Percentiles rank a stretch among this genome's conserved stretches.
Evolutionary conservation across 2,329 filamentous ascomycete genomes (phyloP).

Genomic region (Talaromyces sp.): DNA sequence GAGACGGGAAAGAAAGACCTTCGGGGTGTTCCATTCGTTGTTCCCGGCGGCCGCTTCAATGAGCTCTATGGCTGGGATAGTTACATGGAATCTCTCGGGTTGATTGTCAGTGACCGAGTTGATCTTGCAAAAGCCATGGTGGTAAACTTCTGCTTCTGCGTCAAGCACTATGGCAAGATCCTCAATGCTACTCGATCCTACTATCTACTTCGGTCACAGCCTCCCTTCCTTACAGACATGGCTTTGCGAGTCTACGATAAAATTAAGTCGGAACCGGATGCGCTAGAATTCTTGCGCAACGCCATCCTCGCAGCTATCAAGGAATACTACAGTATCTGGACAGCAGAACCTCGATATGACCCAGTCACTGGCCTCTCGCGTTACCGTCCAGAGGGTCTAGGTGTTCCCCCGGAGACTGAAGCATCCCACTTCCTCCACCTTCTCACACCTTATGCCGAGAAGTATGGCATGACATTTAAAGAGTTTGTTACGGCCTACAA

Average conservation of each 20-base stretch:
- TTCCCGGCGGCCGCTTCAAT: slow-evolving; percentile 95
- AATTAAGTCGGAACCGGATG: slow-evolving; percentile 79
- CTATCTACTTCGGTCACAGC: slow-evolving; percentile 90
- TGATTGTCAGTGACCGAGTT: slow-evolving; percentile 78
- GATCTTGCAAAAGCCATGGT: slow-evolving; percentile 94
- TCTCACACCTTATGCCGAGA: slow-evolving; percentile 74
- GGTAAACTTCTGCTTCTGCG: slow-evolving; percentile 94
- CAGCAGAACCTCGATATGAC: slow-evolving; percentile 71
- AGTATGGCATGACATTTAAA: slow-evolving; percentile 74
- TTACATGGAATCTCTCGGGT: slow-evolving; percentile 93
- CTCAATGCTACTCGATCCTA: slow-evolving; percentile 95
- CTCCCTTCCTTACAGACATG: slow-evolving; percentile 97
- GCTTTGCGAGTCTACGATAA: slow-evolving; percentile 87
- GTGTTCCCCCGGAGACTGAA: slow-evolving; percentile 89
- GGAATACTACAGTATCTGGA: slow-evolving; percentile 91
- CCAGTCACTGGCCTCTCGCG: slow-evolving; percentile 72
- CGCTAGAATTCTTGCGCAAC: slow-evolving; percentile 73
- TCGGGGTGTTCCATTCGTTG: slow-evolving; percentile 86
- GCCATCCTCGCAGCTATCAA: slow-evolving; percentile 91
- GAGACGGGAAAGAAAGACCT: slow-evolving; percentile 66
- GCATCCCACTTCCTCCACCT: slow-evolving; percentile 81
- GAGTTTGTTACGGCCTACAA: slow-evolving; percentile 92
- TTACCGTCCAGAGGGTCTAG: slow-evolving; percentile 77
- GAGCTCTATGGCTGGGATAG: slow-evolving; percentile 99
- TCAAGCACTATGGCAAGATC: slow-evolving; percentile 97